Evolutionary conservation across 768 basidiomycete genomes (phyloP), one percentile per base, ranked within the genome.

Genomic region (Lanmaoa rubissima): DNA sequence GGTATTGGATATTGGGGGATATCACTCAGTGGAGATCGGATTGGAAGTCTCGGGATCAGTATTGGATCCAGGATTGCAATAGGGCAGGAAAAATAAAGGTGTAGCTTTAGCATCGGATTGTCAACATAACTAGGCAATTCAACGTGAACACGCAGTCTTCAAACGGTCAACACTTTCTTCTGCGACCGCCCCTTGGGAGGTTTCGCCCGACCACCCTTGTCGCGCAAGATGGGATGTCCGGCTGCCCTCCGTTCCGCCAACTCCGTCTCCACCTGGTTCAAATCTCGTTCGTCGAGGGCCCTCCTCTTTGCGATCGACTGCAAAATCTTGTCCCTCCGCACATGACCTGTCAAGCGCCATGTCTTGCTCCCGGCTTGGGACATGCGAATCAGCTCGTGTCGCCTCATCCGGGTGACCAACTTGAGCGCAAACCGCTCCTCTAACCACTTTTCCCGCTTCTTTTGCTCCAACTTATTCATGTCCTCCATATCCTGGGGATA

Each of bases 401-500:
- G 74, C 54, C 61, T 71, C 59, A 62, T 65, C 39, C 55, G 73
- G 49, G 63, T 77, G 69, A 61, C 83, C 69, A 65, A 71, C 42
- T 65, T 60, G 38, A 71, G 56, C 13, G 65, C 73, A 70, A 90
- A 90, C 55, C 80, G 76, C 16, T 82, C 74, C 65, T 91, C 84
- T 44, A 93, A 64, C 79, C 79, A 84, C 43, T 82, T 75, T 72
- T 85, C 78, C 26, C 86, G 78, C 61, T 77, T 74, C 63, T 74
- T 70, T 57, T 82, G 78, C 58, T 85, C 80, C 48, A 78, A 72
- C n/a, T 62, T 66, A 49, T 64, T 68, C 87, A 96, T 90, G 69
- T 93, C 93, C 65, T 90, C 91, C 58, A 86, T 57, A 45, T 87
- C 83, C 52, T 82, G 82, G 0, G 94, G 94, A 69, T 94, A 96